Evolutionary conservation across 345 rosid species (phyloP).

Genomic region (Aquilaria malaccensis): DNA sequence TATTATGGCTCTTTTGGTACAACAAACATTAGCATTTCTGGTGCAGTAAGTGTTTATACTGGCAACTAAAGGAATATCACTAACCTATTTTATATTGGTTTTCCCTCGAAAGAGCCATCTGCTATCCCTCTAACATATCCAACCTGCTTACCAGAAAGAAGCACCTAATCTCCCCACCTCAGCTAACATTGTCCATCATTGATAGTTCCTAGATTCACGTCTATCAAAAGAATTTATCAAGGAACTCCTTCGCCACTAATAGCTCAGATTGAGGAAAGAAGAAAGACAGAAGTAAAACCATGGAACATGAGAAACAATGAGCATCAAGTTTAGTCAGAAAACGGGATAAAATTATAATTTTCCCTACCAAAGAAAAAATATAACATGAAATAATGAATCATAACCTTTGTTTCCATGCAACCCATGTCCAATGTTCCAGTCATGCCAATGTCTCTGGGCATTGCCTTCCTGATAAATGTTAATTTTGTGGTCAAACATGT

Average conservation of each 20-base stretch:
- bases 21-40: too few species aligned
- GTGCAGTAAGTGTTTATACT: too few species aligned
- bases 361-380: not conserved
- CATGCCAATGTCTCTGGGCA: slow-evolving; percentile 23
- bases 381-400: slow-evolving; percentile 7
- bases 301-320: not conserved
- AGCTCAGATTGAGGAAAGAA: not conserved
- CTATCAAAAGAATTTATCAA: not conserved
- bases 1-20: too few species aligned
- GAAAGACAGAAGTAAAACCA: not conserved
- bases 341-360: not conserved
- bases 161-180: slow-evolving; percentile 30
- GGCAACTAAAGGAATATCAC: too few species aligned
- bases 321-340: not conserved
- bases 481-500: too few species aligned
- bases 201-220: slow-evolving; percentile 26
- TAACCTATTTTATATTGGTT: slow-evolving; percentile 54
- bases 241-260: not conserved
- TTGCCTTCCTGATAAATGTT: too few species aligned
- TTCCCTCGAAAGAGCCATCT: slow-evolving; percentile 11
- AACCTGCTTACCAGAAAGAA: slow-evolving; percentile 22
- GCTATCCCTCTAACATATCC: slow-evolving; percentile 9
- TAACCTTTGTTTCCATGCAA: slow-evolving; percentile 24
- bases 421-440: slow-evolving; percentile 20
- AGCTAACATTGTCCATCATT: slow-evolving; percentile 11